A percentile compares a stretch with the other conserved stretches of the same genome.
Evolutionary conservation across 78 protist genomes (phyloP).

Genomic region (Dictyostelium citrinum): DNA sequence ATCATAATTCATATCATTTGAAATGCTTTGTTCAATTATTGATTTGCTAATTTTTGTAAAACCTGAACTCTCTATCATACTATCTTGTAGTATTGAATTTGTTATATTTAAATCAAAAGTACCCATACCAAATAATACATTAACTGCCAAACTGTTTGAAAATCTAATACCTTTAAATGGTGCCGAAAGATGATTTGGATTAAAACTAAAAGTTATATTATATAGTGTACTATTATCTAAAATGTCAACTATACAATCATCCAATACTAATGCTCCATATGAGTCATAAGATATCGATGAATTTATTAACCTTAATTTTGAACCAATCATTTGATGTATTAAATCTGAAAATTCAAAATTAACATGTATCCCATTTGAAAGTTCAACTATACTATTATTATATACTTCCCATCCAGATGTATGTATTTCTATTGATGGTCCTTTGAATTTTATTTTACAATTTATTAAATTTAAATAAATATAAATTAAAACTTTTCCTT

Average conservation of each 20-base stretch:
- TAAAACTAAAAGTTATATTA: not conserved
- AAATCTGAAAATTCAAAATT: not conserved
- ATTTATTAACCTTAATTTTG: not conserved
- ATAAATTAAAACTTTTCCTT: not conserved
- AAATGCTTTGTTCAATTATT: not conserved
- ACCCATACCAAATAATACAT: not conserved
- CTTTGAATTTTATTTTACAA: not conserved
- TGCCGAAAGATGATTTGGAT: not conserved
- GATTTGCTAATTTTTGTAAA: not conserved
- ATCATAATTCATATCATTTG: not conserved
- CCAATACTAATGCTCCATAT: not conserved
- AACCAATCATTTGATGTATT: not conserved
- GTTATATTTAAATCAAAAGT: not conserved
- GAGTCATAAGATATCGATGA: not conserved
- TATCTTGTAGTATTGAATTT: not conserved
- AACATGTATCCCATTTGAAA: not conserved
- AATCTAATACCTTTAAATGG: not conserved
- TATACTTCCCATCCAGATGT: not conserved
- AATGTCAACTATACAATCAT: not conserved
- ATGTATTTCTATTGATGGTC: not conserved
- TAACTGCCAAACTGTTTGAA: not conserved
- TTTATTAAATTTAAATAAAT: too few species aligned
- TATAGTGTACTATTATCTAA: not conserved
- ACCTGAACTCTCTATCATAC: not conserved
- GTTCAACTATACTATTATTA: not conserved